Evolutionary conservation across 164 flowering plant genomes (phyloP).

Genomic region (Kalanchoe fedtschenkoi): DNA sequence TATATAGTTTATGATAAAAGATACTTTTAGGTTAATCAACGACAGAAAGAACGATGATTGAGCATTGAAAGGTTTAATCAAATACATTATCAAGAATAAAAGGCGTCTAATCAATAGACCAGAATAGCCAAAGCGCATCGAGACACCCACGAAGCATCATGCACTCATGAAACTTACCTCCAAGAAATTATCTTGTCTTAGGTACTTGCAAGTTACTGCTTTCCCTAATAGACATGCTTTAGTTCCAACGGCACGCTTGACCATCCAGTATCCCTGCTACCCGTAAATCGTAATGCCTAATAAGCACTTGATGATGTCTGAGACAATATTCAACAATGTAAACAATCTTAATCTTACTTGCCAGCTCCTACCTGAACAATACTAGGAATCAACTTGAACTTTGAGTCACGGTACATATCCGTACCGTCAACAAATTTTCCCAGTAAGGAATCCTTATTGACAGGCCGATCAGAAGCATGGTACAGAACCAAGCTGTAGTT

Average conservation of each 20-base stretch:
- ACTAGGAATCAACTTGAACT: slow-evolving; percentile 90
- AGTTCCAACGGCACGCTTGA: slow-evolving; percentile 93
- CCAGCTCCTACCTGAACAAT: slow-evolving; percentile 60
- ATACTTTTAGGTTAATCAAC: too few relatives aligned
- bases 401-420: slow-evolving; percentile 73
- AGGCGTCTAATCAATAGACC: background rate
- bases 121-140: background rate
- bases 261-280: slow-evolving; percentile 94
- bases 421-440: slow-evolving; percentile 74
- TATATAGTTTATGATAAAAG: too few relatives aligned
- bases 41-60: too few relatives aligned
- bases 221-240: slow-evolving; percentile 92
- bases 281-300: slow-evolving; percentile 11
- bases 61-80: too few relatives aligned
- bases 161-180: slow-evolving; percentile 42
- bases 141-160: background rate
- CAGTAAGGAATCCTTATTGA: slow-evolving; percentile 56
- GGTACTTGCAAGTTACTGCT: slow-evolving; percentile 87
- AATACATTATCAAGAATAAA: too few relatives aligned
- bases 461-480: slow-evolving; percentile 78
- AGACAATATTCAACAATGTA: background rate
- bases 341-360: background rate
- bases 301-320: background rate
- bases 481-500: slow-evolving; percentile 82
- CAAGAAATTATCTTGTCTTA: slow-evolving; percentile 77